Percentiles rank a stretch among this genome's conserved stretches.
Evolutionary conservation across 352 stramenopile species (phyloP).

Genomic region (Globisporangium spiculum): DNA sequence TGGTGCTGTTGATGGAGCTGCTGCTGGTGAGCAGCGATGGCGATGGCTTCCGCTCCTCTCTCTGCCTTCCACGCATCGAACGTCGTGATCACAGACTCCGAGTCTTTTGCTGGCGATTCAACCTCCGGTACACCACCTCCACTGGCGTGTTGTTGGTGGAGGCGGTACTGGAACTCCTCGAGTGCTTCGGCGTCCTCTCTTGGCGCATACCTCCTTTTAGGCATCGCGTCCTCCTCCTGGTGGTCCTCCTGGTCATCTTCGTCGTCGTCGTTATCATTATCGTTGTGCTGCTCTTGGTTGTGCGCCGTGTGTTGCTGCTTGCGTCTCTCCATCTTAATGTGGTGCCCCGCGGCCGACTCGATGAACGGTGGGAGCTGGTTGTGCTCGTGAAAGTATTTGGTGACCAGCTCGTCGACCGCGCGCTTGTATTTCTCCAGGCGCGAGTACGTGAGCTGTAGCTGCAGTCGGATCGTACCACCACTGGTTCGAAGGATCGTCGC

Average conservation of each 20-base stretch:
- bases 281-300: slow-evolving; percentile 29
- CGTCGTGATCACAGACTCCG: slow-evolving; percentile 13
- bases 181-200: slow-evolving; percentile 16
- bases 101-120: slow-evolving; percentile 15
- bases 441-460: slow-evolving; percentile 65
- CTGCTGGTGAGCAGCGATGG: slow-evolving; percentile 5
- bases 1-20: neutral
- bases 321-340: neutral
- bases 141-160: slow-evolving; percentile 10
- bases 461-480: slow-evolving; percentile 45
- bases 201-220: neutral
- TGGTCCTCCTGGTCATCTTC: neutral
- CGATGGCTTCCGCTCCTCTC: neutral
- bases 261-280: slow-evolving; percentile 29
- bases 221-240: neutral
- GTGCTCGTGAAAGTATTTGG: slow-evolving; percentile 49
- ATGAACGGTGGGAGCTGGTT: slow-evolving; percentile 61
- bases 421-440: slow-evolving; percentile 58
- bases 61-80: slow-evolving; percentile 26
- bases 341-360: slow-evolving; percentile 23
- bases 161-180: slow-evolving; percentile 4
- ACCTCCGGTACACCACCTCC: slow-evolving; percentile 13
- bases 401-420: slow-evolving; percentile 57
- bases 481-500: slow-evolving; percentile 23
- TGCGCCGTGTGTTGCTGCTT: slow-evolving; percentile 12